phyloP scores from a whole-genome alignment of 768 basidiomycete species.

The Tylopilus rubrobrunneus region DNA sequence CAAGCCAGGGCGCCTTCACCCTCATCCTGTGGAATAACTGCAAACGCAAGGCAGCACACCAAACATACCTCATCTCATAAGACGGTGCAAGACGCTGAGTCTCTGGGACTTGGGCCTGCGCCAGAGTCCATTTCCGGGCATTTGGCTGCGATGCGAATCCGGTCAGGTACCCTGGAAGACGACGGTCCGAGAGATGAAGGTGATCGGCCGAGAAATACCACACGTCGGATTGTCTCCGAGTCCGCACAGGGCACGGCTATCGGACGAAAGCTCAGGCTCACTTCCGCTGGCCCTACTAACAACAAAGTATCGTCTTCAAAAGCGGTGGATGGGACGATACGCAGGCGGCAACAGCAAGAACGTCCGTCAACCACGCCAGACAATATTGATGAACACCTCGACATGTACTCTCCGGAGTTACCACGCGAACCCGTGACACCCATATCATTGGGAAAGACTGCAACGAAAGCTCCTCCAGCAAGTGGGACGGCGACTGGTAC shows the following conservation, averaged over 20 bases:
- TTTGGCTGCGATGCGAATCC: constrained; percentile 18
- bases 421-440: constrained; percentile 33
- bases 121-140: constrained; percentile 30
- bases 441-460: constrained; percentile 24
- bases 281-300: neutral
- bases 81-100: constrained; percentile 3
- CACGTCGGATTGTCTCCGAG: constrained; percentile 22
- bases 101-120: constrained; percentile 16
- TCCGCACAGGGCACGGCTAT: constrained; percentile 6
- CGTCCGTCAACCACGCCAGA: constrained; percentile 17
- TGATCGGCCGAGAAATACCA: neutral
- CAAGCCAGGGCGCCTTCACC: neutral
- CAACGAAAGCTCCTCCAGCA: constrained; percentile 5
- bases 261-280: constrained; percentile 2
- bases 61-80: constrained; percentile 16
- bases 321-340: neutral
- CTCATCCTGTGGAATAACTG: neutral
- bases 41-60: constrained; percentile 3
- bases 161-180: constrained; percentile 12
- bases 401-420: constrained; percentile 29
- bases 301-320: constrained; percentile 11
- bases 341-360: constrained; percentile 2
- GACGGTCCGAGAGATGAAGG: neutral
- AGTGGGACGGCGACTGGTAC: neutral
- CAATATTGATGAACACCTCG: constrained; percentile 9